Evolutionary conservation across 2,329 filamentous ascomycete genomes (phyloP).

Genomic region (Stagonosporopsis rhizophila): DNA sequence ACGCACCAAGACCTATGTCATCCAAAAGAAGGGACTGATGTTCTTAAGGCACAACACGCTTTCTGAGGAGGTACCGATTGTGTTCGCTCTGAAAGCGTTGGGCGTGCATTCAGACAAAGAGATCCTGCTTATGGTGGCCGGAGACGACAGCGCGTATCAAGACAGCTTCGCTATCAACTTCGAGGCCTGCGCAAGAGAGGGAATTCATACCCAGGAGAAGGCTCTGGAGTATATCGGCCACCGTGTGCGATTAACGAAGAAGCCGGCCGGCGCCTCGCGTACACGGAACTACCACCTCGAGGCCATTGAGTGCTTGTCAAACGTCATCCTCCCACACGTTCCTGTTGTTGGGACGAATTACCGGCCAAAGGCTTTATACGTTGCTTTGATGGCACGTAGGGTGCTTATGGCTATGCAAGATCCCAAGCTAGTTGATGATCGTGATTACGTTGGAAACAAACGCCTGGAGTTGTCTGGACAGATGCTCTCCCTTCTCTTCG

Average conservation of each 20-base stretch:
- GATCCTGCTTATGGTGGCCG: slow-evolving; percentile 89
- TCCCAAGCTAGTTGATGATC: slow-evolving; percentile 87
- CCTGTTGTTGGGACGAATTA: slow-evolving; percentile 92
- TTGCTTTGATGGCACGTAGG: slow-evolving; percentile 96
- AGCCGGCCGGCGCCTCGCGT: slow-evolving; percentile 62
- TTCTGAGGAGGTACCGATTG: slow-evolving; percentile 91
- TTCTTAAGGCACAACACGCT: slow-evolving; percentile 92
- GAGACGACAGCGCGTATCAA: slow-evolving; percentile 85
- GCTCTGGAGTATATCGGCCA: slow-evolving; percentile 90
- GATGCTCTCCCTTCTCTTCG: slow-evolving; percentile 89
- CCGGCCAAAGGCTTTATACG: slow-evolving; percentile 93
- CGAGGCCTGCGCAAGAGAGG: slow-evolving; percentile 83
- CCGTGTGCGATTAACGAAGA: slow-evolving; percentile 77
- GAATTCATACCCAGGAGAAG: slow-evolving; percentile 92
- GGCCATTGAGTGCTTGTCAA: slow-evolving; percentile 88
- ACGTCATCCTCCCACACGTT: slow-evolving; percentile 93
- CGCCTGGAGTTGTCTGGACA: slow-evolving; percentile 93
- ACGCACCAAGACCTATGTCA: slow-evolving; percentile 96
- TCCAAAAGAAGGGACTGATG: slow-evolving; percentile 91
- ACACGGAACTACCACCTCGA: slow-evolving; percentile 84
- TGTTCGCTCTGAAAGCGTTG: slow-evolving; percentile 90
- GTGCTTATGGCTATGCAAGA: slow-evolving; percentile 94
- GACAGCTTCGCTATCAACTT: slow-evolving; percentile 97
- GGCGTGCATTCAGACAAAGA: slow-evolving; percentile 94
- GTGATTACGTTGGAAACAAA: slow-evolving; percentile 98